Evolutionary conservation across 208 protist genomes (phyloP), one percentile per base, ranked within the genome.

Genomic region (Wallacemonas sp.): DNA sequence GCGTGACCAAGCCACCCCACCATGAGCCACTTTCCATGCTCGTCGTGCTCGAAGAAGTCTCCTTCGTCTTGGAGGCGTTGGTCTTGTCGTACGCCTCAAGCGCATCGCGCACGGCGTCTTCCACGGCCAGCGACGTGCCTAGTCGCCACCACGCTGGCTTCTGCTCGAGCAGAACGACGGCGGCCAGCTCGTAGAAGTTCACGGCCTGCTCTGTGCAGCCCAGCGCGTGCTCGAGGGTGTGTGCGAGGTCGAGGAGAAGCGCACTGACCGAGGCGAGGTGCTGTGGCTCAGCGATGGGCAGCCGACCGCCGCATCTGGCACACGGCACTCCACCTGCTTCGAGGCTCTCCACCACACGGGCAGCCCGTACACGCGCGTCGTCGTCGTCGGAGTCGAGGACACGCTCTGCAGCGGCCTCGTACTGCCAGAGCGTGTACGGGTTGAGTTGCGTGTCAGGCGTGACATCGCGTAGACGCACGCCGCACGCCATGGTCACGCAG

Each of bases 161-260:
- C 8, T n/a, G 11, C 26, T 27, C 22, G 17, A 69, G 53, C 15
- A 69, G 26, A 6, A 69, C 64, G 12, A 53, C 38, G 39, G 64
- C 68, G 2, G 68, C 68, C 11, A 73, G 51, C 53, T 73, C 68
- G 49, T 73, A 73, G 60, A 60, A 73, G 33, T 42, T 44, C 6
- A 34, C 39, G 34, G 60, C 46, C 59, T 54, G 47, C 53, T 73
- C 68, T 2, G n/a, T 3, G 39, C 49, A 66, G 11, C n/a, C 22
- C 12, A 73, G 53, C 12, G 42, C 39, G 4, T 26, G 9, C 27
- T 49, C 66, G 22, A 73, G 68, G 2, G 5, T 55, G 15, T 36
- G 27, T 6, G 46, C 68, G 2, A 73, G 60, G 5, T 34, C 41
- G 9, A 54, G 17, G 33, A 58, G 53, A 8, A 67, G 21, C 31